A percentile compares a stretch with the other conserved stretches of the same genome.
Conservation (phyloP, 2,329 filamentous ascomycete species). For the Paraconiothyrium sp. region DNA sequence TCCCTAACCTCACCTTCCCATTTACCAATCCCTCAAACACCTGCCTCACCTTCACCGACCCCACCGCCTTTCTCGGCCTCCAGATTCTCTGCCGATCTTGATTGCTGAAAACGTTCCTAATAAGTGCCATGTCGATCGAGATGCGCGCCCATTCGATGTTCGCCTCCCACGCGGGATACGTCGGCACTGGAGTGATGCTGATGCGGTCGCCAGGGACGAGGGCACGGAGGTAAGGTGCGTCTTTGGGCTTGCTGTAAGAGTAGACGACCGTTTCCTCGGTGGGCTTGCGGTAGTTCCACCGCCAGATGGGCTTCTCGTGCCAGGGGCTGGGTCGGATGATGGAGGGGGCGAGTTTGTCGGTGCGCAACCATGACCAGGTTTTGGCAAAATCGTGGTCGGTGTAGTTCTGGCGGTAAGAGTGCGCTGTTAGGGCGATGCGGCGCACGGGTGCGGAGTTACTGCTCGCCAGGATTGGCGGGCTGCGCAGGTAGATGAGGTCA, state of each 20-base stretch:
- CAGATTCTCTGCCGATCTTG: constrained; percentile 1
- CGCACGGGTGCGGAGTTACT: background rate
- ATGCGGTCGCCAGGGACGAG: background rate
- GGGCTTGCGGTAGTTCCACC: background rate
- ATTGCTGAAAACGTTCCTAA: background rate
- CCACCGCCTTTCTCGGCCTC: background rate
- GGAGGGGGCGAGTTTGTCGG: background rate
- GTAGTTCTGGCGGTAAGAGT: background rate
- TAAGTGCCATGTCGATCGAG: background rate
- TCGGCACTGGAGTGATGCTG: background rate
- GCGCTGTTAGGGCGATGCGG: background rate
- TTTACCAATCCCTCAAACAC: background rate
- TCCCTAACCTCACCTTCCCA: background rate
- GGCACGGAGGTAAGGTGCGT: background rate
- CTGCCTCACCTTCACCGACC: background rate
- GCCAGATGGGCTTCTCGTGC: constrained; percentile 2
- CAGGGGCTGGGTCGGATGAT: background rate
- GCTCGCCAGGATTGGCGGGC: background rate
- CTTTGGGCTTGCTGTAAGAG: background rate
- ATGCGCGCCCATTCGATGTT: background rate
- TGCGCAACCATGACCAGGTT: constrained; percentile 5
- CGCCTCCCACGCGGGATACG: constrained; percentile 4
- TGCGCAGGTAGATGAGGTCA: background rate
- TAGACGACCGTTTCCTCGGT: constrained; percentile 1
- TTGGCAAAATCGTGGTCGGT: background rate